Evolutionary conservation across 2,329 filamentous ascomycete genomes (phyloP).

Genomic region (Cordyceps tenuipes): DNA sequence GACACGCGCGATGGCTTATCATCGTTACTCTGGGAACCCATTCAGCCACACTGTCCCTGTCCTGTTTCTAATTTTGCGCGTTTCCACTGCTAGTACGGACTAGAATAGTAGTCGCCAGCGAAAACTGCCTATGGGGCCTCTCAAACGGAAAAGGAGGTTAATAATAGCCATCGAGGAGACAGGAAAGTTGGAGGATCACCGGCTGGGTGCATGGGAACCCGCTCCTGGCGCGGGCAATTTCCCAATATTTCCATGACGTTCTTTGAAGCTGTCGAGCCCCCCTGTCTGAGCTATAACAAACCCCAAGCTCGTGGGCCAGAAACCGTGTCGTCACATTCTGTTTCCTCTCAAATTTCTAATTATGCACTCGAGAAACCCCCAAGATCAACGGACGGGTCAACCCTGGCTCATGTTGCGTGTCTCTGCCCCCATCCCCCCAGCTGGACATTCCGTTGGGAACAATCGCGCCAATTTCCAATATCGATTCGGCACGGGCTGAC

Average conservation of each 20-base stretch:
- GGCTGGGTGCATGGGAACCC: neutral
- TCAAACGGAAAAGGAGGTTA: neutral
- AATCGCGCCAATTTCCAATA: neutral
- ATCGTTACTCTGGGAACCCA: neutral
- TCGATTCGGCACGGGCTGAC: neutral
- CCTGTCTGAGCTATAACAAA: neutral
- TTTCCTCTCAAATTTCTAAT: no score
- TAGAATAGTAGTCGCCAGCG: neutral
- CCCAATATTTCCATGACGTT: neutral
- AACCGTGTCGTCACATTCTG: neutral
- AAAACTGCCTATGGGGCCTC: neutral
- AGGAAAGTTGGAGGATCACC: neutral
- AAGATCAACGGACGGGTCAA: neutral
- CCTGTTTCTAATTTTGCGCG: neutral
- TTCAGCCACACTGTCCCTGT: neutral
- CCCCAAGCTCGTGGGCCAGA: neutral
- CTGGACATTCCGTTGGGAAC: neutral
- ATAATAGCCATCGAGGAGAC: neutral
- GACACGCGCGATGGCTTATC: neutral
- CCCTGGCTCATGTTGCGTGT: conserved; percentile 1
- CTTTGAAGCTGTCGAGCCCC: neutral
- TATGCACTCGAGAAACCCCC: neutral
- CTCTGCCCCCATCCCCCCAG: neutral
- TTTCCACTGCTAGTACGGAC: neutral
- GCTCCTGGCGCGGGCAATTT: neutral